phyloP scores from a whole-genome alignment of 2,329 filamentous ascomycete species.

The Juglanconis oblonga region DNA sequence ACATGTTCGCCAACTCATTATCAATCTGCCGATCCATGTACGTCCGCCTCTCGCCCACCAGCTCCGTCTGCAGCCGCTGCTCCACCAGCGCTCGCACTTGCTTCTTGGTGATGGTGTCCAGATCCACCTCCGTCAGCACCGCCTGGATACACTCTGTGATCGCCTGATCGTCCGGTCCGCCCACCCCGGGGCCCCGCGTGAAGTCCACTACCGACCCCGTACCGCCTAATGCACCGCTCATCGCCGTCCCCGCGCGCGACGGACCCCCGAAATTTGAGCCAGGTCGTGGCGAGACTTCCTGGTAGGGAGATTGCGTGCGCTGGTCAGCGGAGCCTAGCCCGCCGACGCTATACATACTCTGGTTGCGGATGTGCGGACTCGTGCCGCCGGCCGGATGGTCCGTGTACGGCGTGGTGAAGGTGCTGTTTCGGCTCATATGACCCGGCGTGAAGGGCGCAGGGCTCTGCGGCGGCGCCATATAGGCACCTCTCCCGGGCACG shows the following conservation, averaged over 20 bases:
- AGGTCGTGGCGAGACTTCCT: constrained; percentile 41
- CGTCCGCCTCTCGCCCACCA: constrained; percentile 78
- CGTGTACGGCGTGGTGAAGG: constrained; percentile 44
- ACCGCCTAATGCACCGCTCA: constrained; percentile 45
- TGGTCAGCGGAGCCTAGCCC: not conserved
- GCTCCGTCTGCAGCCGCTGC: constrained; percentile 85
- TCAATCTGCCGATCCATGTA: constrained; percentile 96
- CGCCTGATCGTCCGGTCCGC: constrained; percentile 70
- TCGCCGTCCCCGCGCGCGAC: constrained; percentile 40
- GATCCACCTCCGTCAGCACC: constrained; percentile 82
- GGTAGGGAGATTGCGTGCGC: constrained; percentile 51
- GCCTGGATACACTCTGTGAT: constrained; percentile 83
- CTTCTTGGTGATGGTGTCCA: constrained; percentile 98
- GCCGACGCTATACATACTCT: constrained; percentile 70
- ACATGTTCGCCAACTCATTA: constrained; percentile 91
- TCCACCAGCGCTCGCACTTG: constrained; percentile 89
- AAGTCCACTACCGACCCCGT: constrained; percentile 53
- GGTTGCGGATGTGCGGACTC: constrained; percentile 46
- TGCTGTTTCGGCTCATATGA: constrained; percentile 38
- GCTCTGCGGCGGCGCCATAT: constrained; percentile 75
- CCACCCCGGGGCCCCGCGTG: constrained; percentile 47
- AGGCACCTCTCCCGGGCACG: constrained; percentile 67
- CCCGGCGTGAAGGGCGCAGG: constrained; percentile 66
- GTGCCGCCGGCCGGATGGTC: constrained; percentile 41
- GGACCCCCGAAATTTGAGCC: constrained; percentile 49